Conservation (phyloP, 805 yeast genomes). For the Yamadazyma laniorum region DNA sequence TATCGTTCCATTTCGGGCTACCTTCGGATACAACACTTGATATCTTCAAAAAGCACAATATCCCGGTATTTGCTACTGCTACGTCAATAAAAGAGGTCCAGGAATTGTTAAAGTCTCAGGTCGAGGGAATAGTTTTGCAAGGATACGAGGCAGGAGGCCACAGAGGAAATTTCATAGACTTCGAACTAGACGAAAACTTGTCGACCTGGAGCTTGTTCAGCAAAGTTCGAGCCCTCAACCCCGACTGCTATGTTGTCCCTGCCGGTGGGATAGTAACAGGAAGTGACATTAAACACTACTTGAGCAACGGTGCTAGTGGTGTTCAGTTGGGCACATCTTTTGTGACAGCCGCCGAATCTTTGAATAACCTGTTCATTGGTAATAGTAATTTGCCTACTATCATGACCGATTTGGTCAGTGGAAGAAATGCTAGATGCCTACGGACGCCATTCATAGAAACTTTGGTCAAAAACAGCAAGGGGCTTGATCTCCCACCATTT, state of each 20-base stretch:
- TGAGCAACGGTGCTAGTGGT: conserved; percentile 46
- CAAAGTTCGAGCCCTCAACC: conserved; percentile 17
- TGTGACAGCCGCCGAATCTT: conserved; percentile 35
- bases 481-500: conserved; percentile 30
- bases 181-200: conserved; percentile 29
- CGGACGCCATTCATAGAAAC: conserved; percentile 31
- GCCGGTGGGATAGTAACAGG: conserved; percentile 53
- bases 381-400: conserved; percentile 19
- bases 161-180: conserved; percentile 45
- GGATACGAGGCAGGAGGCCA: conserved; percentile 70
- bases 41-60: conserved; percentile 34
- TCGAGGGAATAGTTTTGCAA: conserved; percentile 53
- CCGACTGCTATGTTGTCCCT: conserved; percentile 34
- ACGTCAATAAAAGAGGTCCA: conserved; percentile 46
- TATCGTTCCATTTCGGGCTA: conserved; percentile 55
- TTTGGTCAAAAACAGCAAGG: conserved; percentile 3
- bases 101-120: conserved; percentile 24
- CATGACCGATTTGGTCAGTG: conserved; percentile 37
- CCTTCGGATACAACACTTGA: conserved; percentile 33
- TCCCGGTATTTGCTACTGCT: conserved; percentile 45
- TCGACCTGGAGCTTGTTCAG: conserved; percentile 32
- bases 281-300: conserved; percentile 24
- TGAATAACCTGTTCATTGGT: conserved; percentile 18
- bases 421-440: conserved; percentile 38
- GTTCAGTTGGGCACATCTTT: conserved; percentile 59